phyloP scores from a whole-genome alignment of 1,284 basidiomycete genomes.

The Puccinia coronata region DNA sequence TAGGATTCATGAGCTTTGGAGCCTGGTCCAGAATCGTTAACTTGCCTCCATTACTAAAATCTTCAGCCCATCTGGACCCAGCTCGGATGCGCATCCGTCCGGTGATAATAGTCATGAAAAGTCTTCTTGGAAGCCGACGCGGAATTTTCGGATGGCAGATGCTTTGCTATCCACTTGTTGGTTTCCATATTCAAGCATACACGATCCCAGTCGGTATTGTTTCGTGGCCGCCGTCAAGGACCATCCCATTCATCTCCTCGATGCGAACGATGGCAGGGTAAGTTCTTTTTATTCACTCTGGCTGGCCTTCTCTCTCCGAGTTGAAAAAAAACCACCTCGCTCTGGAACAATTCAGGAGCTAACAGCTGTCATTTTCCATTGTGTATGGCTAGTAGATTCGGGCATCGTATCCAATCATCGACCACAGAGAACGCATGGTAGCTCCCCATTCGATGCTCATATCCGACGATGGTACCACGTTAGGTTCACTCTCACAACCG shows the following conservation, averaged over 20 bases:
- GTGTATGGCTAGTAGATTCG: conserved; percentile 65
- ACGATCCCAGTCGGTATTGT: conserved; percentile 70
- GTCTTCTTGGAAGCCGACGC: conserved; percentile 24
- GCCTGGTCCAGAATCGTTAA: not conserved
- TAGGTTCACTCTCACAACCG: conserved; percentile 51
- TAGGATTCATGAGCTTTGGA: not conserved
- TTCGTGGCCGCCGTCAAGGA: conserved; percentile 78
- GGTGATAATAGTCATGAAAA: not conserved
- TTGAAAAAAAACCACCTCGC: not conserved
- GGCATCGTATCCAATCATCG: conserved; percentile 86
- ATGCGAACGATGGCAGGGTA: conserved; percentile 75
- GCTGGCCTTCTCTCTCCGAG: not conserved
- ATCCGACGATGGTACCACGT: conserved; percentile 71
- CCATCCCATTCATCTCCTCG: conserved; percentile 75
- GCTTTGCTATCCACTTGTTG: conserved; percentile 60
- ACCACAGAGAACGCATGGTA: conserved; percentile 82
- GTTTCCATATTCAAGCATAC: conserved; percentile 72
- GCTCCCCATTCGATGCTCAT: conserved; percentile 81
- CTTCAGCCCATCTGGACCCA: not conserved
- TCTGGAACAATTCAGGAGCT: conserved; percentile 2
- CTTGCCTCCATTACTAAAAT: not conserved
- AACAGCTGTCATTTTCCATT: not conserved
- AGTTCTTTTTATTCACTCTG: conserved; percentile 53
- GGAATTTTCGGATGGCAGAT: conserved; percentile 35
- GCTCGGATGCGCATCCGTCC: not conserved